Evolutionary conservation across 2,329 filamentous ascomycete species (phyloP).

Genomic region (Trichoderma aggressivum): DNA sequence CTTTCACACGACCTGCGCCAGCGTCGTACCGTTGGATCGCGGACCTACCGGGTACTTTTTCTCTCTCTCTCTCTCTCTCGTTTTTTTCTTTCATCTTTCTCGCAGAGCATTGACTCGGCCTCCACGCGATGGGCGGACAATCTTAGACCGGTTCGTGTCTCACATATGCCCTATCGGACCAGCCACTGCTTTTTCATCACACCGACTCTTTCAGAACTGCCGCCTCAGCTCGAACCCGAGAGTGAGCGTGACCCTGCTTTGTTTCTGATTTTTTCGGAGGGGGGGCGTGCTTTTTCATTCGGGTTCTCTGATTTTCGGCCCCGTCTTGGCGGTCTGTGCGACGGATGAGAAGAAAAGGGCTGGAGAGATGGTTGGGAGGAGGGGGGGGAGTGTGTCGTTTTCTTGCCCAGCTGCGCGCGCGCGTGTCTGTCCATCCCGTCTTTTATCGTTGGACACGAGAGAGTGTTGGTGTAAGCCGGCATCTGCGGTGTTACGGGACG

Average conservation of each 20-base stretch:
- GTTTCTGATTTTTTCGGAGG: background rate
- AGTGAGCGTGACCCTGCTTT: slow-evolving; percentile 3
- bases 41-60: background rate
- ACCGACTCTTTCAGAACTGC: slow-evolving; percentile 14
- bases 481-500: slow-evolving; percentile 4
- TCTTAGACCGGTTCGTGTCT: slow-evolving; percentile 5
- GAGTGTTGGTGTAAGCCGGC: background rate
- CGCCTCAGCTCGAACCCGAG: background rate
- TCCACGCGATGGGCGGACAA: slow-evolving; percentile 8
- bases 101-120: background rate
- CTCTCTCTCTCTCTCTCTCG: too few species aligned
- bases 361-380: background rate
- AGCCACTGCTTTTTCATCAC: background rate
- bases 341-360: background rate
- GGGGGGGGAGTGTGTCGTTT: background rate
- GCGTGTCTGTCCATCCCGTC: background rate
- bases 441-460: background rate
- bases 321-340: slow-evolving; percentile 8
- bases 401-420: background rate
- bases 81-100: too few species aligned
- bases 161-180: background rate
- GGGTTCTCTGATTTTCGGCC: background rate
- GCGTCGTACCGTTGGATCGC: slow-evolving; percentile 3
- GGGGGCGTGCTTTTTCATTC: background rate
- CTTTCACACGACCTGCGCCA: slow-evolving; percentile 18